phyloP scores from a whole-genome alignment of 1,139 yeast genomes.

The Wickerhamomyces sp. region DNA sequence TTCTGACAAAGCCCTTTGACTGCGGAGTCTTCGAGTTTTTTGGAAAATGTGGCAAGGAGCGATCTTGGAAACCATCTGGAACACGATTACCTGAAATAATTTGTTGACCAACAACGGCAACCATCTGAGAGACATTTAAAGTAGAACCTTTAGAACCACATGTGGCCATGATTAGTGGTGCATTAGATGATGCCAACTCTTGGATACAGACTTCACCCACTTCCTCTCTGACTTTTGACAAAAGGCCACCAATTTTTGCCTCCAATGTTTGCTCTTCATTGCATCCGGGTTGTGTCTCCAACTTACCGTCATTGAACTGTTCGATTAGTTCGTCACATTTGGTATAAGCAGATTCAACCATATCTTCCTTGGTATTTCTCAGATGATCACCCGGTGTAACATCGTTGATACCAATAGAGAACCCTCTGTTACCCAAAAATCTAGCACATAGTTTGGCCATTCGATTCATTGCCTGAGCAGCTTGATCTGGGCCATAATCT shows the following conservation, averaged over 20 bases:
- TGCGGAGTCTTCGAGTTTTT: slow-evolving; percentile 97
- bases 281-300: slow-evolving; percentile 99
- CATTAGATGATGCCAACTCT: slow-evolving; percentile 85
- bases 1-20: slow-evolving; percentile 95
- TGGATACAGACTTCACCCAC: slow-evolving; percentile 97
- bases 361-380: slow-evolving; percentile 71
- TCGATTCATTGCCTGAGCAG: slow-evolving; percentile 94
- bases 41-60: slow-evolving; percentile 95
- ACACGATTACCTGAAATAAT: slow-evolving; percentile 98
- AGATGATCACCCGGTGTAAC: slow-evolving; percentile 89
- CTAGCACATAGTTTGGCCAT: slow-evolving; percentile 98
- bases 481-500: slow-evolving; percentile 94
- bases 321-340: slow-evolving; percentile 91
- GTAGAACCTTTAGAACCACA: slow-evolving; percentile 99
- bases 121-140: slow-evolving; percentile 98
- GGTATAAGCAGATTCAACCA: slow-evolving; percentile 87
- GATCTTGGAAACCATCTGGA: slow-evolving; percentile 98
- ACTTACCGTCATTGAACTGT: slow-evolving; percentile 73
- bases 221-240: slow-evolving; percentile 97
- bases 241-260: slow-evolving; percentile 92
- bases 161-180: slow-evolving; percentile 98
- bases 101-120: slow-evolving; percentile 99
- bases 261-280: slow-evolving; percentile 97
- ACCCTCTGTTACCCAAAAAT: slow-evolving; percentile 90
- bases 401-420: slow-evolving; percentile 95